Evolutionary conservation across 495 filamentous ascomycete genomes (phyloP).

Genomic region (Aspergillus taichungensis): DNA sequence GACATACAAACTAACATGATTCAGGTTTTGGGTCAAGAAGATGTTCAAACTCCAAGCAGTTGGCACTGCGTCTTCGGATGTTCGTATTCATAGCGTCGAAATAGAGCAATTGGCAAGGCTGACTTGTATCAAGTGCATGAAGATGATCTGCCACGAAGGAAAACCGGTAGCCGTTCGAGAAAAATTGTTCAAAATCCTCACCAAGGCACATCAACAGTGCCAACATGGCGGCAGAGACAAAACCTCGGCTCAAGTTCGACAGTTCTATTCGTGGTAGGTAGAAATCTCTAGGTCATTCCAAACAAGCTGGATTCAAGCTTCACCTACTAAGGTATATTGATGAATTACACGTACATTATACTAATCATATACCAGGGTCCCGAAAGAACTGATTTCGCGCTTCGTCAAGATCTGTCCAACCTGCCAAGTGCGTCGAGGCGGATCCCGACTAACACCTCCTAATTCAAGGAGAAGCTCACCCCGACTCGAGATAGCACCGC

Average conservation of each 20-base stretch:
- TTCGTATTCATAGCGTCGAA: conserved; percentile 10
- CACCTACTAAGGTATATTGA: too few species aligned
- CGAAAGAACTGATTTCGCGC: conserved; percentile 49
- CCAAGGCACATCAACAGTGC: conserved; percentile 47
- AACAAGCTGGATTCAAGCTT: neutral
- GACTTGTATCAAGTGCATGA: conserved; percentile 21
- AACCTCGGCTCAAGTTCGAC: conserved; percentile 48
- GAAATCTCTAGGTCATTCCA: neutral
- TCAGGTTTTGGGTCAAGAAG: conserved; percentile 53
- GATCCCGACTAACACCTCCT: conserved; percentile 37
- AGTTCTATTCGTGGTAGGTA: conserved; percentile 49
- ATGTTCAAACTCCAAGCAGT: conserved; percentile 46
- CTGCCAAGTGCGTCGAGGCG: conserved; percentile 38
- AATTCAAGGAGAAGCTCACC: conserved; percentile 37
- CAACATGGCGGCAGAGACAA: conserved; percentile 54
- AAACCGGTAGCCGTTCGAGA: conserved; percentile 54
- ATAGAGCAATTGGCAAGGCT: conserved; percentile 1
- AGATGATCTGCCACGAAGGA: conserved; percentile 50
- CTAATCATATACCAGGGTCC: conserved; percentile 31
- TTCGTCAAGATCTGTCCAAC: conserved; percentile 50
- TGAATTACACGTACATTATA: too few species aligned
- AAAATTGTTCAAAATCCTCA: conserved; percentile 48
- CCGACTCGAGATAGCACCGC: conserved; percentile 26
- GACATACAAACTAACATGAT: conserved; percentile 6
- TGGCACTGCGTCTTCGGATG: conserved; percentile 26